Conservation (phyloP, 2,329 filamentous ascomycete genomes). For the Aspergillus amoenus region DNA sequence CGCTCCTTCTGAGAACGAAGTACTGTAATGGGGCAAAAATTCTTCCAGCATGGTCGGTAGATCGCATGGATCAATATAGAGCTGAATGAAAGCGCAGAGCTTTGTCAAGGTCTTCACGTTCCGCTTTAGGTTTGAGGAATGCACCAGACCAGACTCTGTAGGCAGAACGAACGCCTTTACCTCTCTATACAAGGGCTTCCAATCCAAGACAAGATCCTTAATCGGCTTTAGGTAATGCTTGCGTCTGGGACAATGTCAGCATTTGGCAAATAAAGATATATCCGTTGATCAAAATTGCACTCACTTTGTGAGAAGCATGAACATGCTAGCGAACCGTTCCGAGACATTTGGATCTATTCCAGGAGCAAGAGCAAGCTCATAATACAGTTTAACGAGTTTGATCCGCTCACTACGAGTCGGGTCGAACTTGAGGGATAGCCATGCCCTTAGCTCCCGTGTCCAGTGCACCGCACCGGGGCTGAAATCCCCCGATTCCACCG, state of each 20-base stretch:
- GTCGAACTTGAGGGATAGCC: slow-evolving; percentile 97
- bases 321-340: slow-evolving; percentile 95
- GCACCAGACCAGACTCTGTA: slow-evolving; percentile 68
- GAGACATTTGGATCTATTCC: slow-evolving; percentile 78
- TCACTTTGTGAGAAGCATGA: slow-evolving; percentile 91
- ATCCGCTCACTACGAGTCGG: slow-evolving; percentile 81
- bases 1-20: slow-evolving; percentile 85
- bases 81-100: slow-evolving; percentile 83
- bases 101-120: slow-evolving; percentile 77
- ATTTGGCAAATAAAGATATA: background rate
- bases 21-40: slow-evolving; percentile 83
- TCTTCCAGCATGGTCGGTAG: slow-evolving; percentile 79
- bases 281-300: slow-evolving; percentile 29
- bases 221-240: slow-evolving; percentile 93
- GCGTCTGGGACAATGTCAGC: slow-evolving; percentile 57
- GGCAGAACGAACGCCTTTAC: slow-evolving; percentile 88
- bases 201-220: slow-evolving; percentile 87
- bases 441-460: slow-evolving; percentile 93
- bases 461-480: slow-evolving; percentile 91
- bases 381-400: slow-evolving; percentile 86
- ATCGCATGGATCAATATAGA: slow-evolving; percentile 89
- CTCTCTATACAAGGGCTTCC: slow-evolving; percentile 89
- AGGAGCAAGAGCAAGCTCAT: slow-evolving; percentile 86
- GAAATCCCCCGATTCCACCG: slow-evolving; percentile 90
- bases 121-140: slow-evolving; percentile 62